phyloP scores from a whole-genome alignment of 257 asterid genomes.

The Primulina eburnea region DNA sequence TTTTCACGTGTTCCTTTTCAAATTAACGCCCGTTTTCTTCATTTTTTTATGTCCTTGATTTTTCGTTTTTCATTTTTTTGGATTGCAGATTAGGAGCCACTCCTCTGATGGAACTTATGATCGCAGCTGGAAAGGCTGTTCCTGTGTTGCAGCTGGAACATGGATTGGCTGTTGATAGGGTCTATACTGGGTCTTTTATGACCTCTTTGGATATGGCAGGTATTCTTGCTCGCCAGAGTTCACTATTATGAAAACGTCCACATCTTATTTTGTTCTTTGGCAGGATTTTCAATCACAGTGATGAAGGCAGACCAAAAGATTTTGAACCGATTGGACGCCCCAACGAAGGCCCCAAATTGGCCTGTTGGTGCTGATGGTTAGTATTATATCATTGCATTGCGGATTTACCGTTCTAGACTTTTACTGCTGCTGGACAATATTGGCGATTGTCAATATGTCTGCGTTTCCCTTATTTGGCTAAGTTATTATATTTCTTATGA shows the following conservation, averaged over 20 bases:
- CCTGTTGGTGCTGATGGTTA: slow-evolving; percentile 90
- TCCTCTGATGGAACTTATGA: slow-evolving; percentile 95
- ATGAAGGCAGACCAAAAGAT: slow-evolving; percentile 78
- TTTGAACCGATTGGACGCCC: slow-evolving; percentile 78
- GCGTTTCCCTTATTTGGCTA: not conserved
- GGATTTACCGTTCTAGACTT: slow-evolving; percentile 6
- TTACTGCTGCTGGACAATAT: slow-evolving; percentile 7
- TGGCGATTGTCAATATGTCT: slow-evolving; percentile 4
- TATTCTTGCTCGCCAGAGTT: slow-evolving; percentile 23
- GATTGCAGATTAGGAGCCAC: slow-evolving; percentile 86
- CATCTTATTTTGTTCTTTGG: slow-evolving; percentile 22
- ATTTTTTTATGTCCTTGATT: not conserved
- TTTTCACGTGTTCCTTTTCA: not conserved
- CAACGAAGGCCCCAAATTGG: slow-evolving; percentile 96
- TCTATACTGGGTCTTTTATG: slow-evolving; percentile 97
- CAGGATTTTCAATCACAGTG: slow-evolving; percentile 92
- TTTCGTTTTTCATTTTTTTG: slow-evolving; percentile 12
- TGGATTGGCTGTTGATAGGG: slow-evolving; percentile 97
- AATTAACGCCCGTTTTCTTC: slow-evolving; percentile 9
- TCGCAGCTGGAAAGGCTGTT: slow-evolving; percentile 88
- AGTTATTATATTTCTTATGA: slow-evolving; percentile 20
- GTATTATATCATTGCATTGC: slow-evolving; percentile 27
- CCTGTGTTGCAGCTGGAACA: slow-evolving; percentile 90
- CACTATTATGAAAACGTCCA: slow-evolving; percentile 18
- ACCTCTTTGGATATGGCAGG: slow-evolving; percentile 99